A percentile compares a stretch with the other conserved stretches of the same genome.
phyloP scores from a whole-genome alignment of 2,329 filamentous ascomycete species.

The Alternaria sp. region DNA sequence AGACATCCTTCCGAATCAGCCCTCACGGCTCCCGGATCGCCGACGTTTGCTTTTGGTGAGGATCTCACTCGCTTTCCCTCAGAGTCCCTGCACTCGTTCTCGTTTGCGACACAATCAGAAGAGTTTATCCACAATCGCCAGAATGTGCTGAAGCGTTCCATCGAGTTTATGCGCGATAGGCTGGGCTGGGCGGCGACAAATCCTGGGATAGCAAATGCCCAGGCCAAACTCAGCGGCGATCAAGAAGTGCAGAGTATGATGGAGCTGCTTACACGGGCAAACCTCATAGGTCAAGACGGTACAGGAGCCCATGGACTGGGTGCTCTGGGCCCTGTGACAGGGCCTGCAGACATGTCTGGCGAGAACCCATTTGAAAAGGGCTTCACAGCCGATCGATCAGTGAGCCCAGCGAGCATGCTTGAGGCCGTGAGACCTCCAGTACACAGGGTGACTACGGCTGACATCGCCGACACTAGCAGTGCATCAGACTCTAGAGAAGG shows the following conservation, averaged over 20 bases:
- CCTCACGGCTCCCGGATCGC: conserved; percentile 72
- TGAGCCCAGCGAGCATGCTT: conserved; percentile 55
- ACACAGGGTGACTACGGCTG: conserved; percentile 24
- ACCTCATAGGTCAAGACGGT: conserved; percentile 75
- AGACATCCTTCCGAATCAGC: conserved; percentile 59
- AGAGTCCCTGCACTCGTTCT: conserved; percentile 97
- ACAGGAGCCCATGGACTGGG: conserved; percentile 61
- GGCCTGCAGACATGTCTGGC: conserved; percentile 75
- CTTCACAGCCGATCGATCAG: conserved; percentile 67
- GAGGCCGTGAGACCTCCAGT: conserved; percentile 33
- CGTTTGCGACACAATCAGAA: conserved; percentile 94
- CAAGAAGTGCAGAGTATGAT: conserved; percentile 89
- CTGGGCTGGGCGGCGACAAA: conserved; percentile 81
- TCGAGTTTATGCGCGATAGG: conserved; percentile 96
- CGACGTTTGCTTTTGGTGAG: conserved; percentile 74
- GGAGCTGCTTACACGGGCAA: conserved; percentile 82
- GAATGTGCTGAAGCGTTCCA: conserved; percentile 88
- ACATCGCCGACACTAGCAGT: conserved; percentile 19
- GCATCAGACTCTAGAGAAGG: conserved; percentile 24
- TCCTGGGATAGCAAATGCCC: conserved; percentile 80
- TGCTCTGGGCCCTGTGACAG: conserved; percentile 74
- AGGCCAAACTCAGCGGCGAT: conserved; percentile 83
- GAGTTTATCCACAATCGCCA: conserved; percentile 91
- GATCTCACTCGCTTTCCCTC: conserved; percentile 92
- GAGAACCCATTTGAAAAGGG: conserved; percentile 86